Evolutionary conservation across 1,284 basidiomycete genomes (phyloP).

Genomic region (Trametes sp.): DNA sequence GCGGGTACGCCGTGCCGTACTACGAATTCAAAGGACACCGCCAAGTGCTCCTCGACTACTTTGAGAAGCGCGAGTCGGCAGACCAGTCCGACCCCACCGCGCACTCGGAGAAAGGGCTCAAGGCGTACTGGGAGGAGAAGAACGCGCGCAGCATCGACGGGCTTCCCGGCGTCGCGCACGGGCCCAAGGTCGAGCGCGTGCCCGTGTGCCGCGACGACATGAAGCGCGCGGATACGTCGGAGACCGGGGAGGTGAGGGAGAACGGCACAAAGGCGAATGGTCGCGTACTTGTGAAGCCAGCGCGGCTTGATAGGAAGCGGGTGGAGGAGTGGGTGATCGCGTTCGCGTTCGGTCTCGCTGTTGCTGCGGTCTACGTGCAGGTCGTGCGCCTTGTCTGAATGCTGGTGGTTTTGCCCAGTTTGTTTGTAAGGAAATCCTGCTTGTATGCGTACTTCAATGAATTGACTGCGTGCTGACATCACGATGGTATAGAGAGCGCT

Average conservation of each 20-base stretch:
- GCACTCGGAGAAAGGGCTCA: constrained; percentile 45
- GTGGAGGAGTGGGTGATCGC: constrained; percentile 29
- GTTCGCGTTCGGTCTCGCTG: constrained; percentile 31
- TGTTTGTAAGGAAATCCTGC: neutral
- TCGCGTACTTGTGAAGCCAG: constrained; percentile 1
- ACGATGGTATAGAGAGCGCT: too few relatives aligned
- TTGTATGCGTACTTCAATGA: neutral
- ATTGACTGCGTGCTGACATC: too few relatives aligned
- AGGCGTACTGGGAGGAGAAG: constrained; percentile 53
- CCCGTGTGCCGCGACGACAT: constrained; percentile 18
- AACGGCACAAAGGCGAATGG: neutral
- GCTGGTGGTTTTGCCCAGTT: neutral
- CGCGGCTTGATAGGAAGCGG: constrained; percentile 9
- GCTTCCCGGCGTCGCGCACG: constrained; percentile 38
- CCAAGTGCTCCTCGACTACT: constrained; percentile 46
- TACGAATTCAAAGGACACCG: constrained; percentile 58
- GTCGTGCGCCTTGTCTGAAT: neutral
- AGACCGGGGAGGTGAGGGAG: constrained; percentile 7
- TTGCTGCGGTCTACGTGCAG: constrained; percentile 26
- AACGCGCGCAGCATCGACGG: constrained; percentile 61
- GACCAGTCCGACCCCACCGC: constrained; percentile 34
- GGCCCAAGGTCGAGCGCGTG: constrained; percentile 6
- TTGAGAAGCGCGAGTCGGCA: constrained; percentile 41
- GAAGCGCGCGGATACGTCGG: constrained; percentile 18
- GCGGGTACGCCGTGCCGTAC: constrained; percentile 61